Conservation (phyloP, 169 alveolate genomes). For the Plasmodium malariae region DNA sequence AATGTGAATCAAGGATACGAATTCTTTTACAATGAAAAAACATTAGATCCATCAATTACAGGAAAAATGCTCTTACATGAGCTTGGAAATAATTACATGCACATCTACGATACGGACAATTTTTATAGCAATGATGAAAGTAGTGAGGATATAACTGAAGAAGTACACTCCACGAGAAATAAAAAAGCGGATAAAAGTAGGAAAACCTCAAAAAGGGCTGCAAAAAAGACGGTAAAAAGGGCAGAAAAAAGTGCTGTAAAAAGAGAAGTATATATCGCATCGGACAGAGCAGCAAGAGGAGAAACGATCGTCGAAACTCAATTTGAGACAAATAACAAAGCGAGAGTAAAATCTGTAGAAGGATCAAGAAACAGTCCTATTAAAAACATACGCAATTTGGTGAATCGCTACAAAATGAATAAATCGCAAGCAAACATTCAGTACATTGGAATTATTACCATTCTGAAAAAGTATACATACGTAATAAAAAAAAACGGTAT, state of each 20-base stretch:
- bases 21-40: neutral
- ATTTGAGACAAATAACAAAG: no score
- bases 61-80: neutral
- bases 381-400: neutral
- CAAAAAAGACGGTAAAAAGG: neutral
- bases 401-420: slow-evolving; percentile 16
- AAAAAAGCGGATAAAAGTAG: neutral
- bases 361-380: neutral
- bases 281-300: neutral
- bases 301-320: no score
- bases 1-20: neutral
- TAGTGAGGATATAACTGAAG: neutral
- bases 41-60: neutral
- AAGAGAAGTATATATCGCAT: neutral
- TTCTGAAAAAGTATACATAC: slow-evolving; percentile 40
- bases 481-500: slow-evolving; percentile 30
- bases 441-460: slow-evolving; percentile 39
- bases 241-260: neutral
- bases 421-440: slow-evolving; percentile 17
- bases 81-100: slow-evolving; percentile 23
- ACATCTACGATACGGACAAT: slow-evolving; percentile 47
- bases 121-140: neutral
- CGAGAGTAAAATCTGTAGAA: no score
- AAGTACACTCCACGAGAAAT: neutral
- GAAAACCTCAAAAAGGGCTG: neutral